These are phyloP conservation scores for Blastomyces gilchristii DNA, from an alignment of 2,329 filamentous ascomycete species.

Conservation along the genomic window DNA sequence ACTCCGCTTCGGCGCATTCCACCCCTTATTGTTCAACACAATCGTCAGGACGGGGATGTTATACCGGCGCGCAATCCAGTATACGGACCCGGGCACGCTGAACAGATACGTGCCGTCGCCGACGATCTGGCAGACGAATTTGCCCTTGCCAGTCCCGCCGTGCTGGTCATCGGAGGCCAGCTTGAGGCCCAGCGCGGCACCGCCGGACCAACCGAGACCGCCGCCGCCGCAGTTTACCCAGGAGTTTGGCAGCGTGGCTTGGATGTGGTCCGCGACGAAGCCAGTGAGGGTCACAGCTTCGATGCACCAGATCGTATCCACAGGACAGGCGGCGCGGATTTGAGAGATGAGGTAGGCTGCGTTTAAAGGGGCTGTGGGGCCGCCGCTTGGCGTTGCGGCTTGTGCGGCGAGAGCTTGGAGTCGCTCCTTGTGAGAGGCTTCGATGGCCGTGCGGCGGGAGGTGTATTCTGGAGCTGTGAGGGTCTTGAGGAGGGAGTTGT, in stretches of 20 bases:
- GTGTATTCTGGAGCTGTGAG: slow-evolving; percentile 33
- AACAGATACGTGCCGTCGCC: slow-evolving; percentile 61
- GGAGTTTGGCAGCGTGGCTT: slow-evolving; percentile 55
- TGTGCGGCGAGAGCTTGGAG: slow-evolving; percentile 50
- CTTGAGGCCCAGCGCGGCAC: slow-evolving; percentile 65
- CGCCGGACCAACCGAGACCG: slow-evolving; percentile 71
- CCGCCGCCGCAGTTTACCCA: slow-evolving; percentile 77
- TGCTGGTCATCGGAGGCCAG: slow-evolving; percentile 50
- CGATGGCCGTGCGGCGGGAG: slow-evolving; percentile 45
- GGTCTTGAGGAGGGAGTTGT: slow-evolving; percentile 35
- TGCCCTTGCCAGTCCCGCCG: slow-evolving; percentile 43
- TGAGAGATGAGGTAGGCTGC: slow-evolving; percentile 48
- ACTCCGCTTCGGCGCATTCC: slow-evolving; percentile 55
- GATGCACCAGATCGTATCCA: slow-evolving; percentile 62
- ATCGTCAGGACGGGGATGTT: slow-evolving; percentile 56
- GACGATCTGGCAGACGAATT: slow-evolving; percentile 54
- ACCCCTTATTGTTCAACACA: slow-evolving; percentile 60
- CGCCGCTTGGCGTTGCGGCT: slow-evolving; percentile 45
- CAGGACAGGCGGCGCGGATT: slow-evolving; percentile 48
- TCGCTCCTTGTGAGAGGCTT: slow-evolving; percentile 48
- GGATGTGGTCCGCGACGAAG: slow-evolving; percentile 61
- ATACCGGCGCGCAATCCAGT: slow-evolving; percentile 59
- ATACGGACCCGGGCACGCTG: slow-evolving; percentile 53
- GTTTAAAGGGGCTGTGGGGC: slow-evolving; percentile 52
- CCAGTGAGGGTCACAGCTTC: slow-evolving; percentile 66